Evolutionary conservation across 2,329 filamentous ascomycete genomes (phyloP).

Genomic region (Helotiales sp.): DNA sequence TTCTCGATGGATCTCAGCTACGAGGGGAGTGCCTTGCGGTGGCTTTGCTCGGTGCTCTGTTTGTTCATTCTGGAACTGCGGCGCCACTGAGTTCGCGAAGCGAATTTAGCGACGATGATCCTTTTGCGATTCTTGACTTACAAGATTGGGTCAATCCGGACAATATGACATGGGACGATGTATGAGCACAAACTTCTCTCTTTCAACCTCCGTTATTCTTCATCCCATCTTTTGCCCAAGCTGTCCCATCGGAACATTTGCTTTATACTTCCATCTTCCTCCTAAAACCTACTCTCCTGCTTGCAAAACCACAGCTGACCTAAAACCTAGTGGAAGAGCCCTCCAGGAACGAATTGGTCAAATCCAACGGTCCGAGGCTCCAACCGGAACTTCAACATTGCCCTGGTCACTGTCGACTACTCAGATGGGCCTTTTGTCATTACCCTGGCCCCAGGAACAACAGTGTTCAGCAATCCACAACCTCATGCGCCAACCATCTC

Average conservation of each 20-base stretch:
- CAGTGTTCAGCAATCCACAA: conserved; percentile 27
- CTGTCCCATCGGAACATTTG: neutral
- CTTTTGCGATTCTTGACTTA: conserved; percentile 14
- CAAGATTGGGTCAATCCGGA: conserved; percentile 10
- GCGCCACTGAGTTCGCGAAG: conserved; percentile 8
- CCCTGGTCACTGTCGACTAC: conserved; percentile 25
- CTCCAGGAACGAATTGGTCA: conserved; percentile 27
- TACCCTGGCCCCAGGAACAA: conserved; percentile 18
- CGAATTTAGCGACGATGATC: conserved; percentile 9
- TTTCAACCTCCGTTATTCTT: too few relatives aligned
- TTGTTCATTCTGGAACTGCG: neutral
- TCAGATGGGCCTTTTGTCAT: conserved; percentile 20
- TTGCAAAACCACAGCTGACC: neutral
- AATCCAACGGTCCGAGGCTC: conserved; percentile 23
- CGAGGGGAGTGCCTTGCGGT: neutral
- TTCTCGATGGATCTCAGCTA: neutral
- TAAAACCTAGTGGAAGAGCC: conserved; percentile 13
- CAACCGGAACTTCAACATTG: conserved; percentile 29
- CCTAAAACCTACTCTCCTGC: neutral
- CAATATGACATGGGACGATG: conserved; percentile 10
- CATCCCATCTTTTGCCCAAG: neutral
- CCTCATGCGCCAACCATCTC: conserved; percentile 12
- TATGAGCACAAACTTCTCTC: neutral
- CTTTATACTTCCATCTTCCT: neutral
- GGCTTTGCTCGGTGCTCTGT: neutral